phyloP scores from a whole-genome alignment of 2,329 filamentous ascomycete genomes.

The Metarhizium sp. region DNA sequence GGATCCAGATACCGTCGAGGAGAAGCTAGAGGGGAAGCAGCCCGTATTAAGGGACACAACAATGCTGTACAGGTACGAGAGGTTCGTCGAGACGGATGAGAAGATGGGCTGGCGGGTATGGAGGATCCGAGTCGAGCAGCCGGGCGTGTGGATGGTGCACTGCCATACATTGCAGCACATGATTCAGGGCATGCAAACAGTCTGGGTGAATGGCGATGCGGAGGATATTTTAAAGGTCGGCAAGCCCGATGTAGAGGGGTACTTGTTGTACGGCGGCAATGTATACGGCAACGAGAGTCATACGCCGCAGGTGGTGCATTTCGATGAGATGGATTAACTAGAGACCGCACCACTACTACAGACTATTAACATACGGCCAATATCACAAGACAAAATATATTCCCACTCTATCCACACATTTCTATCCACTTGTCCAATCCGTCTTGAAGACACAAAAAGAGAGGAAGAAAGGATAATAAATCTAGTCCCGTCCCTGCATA shows the following conservation, averaged over 20 bases:
- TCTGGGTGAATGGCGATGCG: conserved; percentile 17
- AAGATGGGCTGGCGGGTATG: conserved; percentile 51
- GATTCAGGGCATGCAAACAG: conserved; percentile 34
- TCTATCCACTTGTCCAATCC: neutral
- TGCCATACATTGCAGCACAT: conserved; percentile 51
- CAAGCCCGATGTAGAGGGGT: conserved; percentile 26
- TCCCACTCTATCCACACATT: neutral
- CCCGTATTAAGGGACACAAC: conserved; percentile 37
- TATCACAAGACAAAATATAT: neutral
- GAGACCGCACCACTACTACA: neutral
- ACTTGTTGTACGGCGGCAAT: conserved; percentile 33
- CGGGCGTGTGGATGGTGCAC: conserved; percentile 53
- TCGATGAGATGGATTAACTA: conserved; percentile 1
- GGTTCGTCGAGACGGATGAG: conserved; percentile 20
- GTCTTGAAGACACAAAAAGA: neutral
- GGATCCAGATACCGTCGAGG: conserved; percentile 2
- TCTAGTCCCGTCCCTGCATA: conserved; percentile 30
- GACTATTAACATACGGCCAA: neutral
- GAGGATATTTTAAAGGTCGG: conserved; percentile 12
- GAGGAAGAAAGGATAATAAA: neutral
- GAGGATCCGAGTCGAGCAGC: conserved; percentile 34
- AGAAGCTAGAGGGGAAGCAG: conserved; percentile 3
- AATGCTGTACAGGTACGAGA: conserved; percentile 46
- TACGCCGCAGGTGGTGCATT: conserved; percentile 7
- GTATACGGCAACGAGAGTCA: conserved; percentile 31